These are phyloP conservation scores for Trifolium fragiferum DNA, from an alignment of 306 rosid species.

Conservation along the genomic window DNA sequence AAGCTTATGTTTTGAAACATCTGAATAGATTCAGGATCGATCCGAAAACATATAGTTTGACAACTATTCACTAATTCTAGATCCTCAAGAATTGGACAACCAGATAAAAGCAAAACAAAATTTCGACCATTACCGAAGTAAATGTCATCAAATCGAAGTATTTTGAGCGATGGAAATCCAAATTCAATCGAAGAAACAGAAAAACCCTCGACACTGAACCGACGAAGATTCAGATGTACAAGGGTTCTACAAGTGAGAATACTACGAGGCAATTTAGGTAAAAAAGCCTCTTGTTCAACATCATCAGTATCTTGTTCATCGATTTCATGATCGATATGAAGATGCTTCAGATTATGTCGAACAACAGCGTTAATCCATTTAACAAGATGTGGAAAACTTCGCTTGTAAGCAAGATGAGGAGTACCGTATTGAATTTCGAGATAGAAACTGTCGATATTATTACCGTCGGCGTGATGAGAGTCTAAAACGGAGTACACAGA, in stretches of 20 bases:
- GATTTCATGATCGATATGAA: background rate
- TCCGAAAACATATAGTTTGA: too few species aligned
- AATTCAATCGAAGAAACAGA: background rate
- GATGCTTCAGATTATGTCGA: background rate
- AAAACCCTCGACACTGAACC: background rate
- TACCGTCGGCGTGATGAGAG: background rate
- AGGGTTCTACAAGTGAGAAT: background rate
- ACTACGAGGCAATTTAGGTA: background rate
- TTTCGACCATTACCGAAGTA: too few species aligned
- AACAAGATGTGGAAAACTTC: background rate
- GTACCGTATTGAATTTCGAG: background rate
- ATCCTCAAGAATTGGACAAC: background rate
- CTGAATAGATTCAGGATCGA: too few species aligned
- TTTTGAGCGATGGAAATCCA: background rate
- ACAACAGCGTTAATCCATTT: background rate
- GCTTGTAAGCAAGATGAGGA: background rate
- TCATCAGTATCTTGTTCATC: too few species aligned
- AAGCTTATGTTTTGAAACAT: background rate
- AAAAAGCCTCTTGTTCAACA: too few species aligned
- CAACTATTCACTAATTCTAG: too few species aligned
- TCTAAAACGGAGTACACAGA: background rate
- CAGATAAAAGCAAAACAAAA: background rate
- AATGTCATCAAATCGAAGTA: too few species aligned
- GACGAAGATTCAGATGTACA: background rate
- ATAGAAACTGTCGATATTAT: background rate